These are phyloP conservation scores for Veloboletus limbatus DNA, from an alignment of 1,284 basidiomycete species.

Conservation along the genomic window DNA sequence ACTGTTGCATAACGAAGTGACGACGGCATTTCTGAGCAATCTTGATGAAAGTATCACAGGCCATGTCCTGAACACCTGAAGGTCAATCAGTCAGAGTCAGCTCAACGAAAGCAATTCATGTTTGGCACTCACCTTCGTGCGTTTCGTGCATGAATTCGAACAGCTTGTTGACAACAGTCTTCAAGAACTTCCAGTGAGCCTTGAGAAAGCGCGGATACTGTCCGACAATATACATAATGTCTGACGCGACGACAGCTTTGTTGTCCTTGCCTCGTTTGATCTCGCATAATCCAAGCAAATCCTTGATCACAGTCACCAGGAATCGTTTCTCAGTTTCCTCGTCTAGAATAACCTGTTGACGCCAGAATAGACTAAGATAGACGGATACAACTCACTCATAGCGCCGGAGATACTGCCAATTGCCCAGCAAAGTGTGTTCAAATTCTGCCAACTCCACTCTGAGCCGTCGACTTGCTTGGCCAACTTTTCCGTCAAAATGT, in stretches of 20 bases:
- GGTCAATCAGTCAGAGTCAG: constrained; percentile 4
- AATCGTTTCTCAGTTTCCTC: constrained; percentile 99
- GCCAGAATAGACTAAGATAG: background rate
- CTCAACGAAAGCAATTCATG: background rate
- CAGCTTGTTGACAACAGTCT: constrained; percentile 99
- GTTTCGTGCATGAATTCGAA: constrained; percentile 99
- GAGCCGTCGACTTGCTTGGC: constrained; percentile 96
- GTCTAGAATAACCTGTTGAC: constrained; percentile 47
- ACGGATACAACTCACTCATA: constrained; percentile 74
- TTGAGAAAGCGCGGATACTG: constrained; percentile 99
- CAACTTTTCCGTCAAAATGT: constrained; percentile 95
- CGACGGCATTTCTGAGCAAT: constrained; percentile 98
- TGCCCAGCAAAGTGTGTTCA: constrained; percentile 99
- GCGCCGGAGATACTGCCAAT: constrained; percentile 99
- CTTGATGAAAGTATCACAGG: constrained; percentile 99
- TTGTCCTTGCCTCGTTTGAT: constrained; percentile 99
- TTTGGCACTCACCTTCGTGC: constrained; percentile 74
- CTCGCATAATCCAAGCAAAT: constrained; percentile 93
- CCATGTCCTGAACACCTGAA: constrained; percentile 99
- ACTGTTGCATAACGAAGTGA: constrained; percentile 99
- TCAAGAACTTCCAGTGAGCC: constrained; percentile 99
- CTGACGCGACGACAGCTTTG: constrained; percentile 98
- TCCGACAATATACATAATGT: constrained; percentile 99
- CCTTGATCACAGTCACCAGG: constrained; percentile 99
- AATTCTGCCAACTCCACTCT: constrained; percentile 99